phyloP scores from a whole-genome alignment of 2,329 filamentous ascomycete species.

The Nemania bipapillata region DNA sequence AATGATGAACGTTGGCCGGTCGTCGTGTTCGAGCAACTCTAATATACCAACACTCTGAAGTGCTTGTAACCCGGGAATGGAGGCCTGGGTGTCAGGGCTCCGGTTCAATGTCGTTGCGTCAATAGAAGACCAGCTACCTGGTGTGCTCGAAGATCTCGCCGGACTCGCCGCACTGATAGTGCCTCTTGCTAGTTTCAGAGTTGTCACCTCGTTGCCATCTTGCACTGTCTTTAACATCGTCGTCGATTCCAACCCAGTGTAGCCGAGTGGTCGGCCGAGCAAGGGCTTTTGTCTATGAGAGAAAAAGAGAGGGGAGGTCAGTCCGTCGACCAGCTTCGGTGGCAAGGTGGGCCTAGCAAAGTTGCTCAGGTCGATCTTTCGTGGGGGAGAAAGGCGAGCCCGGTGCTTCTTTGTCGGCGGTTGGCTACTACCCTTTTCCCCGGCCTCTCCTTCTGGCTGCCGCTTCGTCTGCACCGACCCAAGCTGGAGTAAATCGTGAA shows the following conservation, averaged over 20 bases:
- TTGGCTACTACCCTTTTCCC: slow-evolving; percentile 38
- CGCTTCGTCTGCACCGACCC: slow-evolving; percentile 41
- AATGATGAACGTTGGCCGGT: slow-evolving; percentile 79
- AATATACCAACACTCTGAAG: slow-evolving; percentile 73
- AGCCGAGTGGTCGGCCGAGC: slow-evolving; percentile 54
- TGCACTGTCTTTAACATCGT: slow-evolving; percentile 61
- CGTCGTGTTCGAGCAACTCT: slow-evolving; percentile 80
- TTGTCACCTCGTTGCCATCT: slow-evolving; percentile 64
- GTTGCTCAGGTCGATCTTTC: slow-evolving; percentile 57
- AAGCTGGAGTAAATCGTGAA: slow-evolving; percentile 38
- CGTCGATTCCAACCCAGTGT: slow-evolving; percentile 56
- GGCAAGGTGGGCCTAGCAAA: slow-evolving; percentile 46
- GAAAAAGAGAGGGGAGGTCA: slow-evolving; percentile 65
- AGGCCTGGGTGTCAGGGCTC: slow-evolving; percentile 63
- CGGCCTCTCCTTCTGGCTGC: slow-evolving; percentile 38
- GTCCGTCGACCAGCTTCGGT: slow-evolving; percentile 52
- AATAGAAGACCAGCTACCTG: slow-evolving; percentile 65
- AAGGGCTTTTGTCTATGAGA: slow-evolving; percentile 57
- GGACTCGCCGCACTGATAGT: slow-evolving; percentile 62
- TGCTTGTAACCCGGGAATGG: slow-evolving; percentile 62
- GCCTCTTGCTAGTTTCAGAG: slow-evolving; percentile 65
- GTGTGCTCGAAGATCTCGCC: slow-evolving; percentile 61
- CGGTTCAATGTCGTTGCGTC: slow-evolving; percentile 63
- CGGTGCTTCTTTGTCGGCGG: slow-evolving; percentile 60
- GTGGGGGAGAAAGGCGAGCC: slow-evolving; percentile 59